phyloP scores from a whole-genome alignment of 2,329 filamentous ascomycete species.

The Stachybotrys chartarum region DNA sequence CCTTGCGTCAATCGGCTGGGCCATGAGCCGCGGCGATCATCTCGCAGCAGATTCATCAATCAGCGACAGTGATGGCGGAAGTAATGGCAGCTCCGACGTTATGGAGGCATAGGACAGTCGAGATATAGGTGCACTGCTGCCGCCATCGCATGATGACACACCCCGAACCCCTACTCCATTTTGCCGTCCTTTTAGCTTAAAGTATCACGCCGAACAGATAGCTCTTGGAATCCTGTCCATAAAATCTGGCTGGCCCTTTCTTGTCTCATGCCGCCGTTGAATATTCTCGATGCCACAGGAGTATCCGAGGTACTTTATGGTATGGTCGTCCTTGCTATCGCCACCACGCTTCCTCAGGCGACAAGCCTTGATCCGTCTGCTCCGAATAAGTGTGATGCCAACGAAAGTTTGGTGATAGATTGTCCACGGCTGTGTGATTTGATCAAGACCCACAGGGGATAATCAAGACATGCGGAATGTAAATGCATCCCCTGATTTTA shows the following conservation, averaged over 20 bases:
- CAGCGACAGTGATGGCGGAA: conserved; percentile 7
- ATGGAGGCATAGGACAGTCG: too few species aligned
- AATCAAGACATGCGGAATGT: too few species aligned
- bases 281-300: conserved; percentile 30
- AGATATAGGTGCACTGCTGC: too few species aligned
- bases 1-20: conserved; percentile 32
- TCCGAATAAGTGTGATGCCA: too few species aligned
- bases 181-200: neutral
- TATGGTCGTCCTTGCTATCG: conserved; percentile 39
- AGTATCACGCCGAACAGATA: conserved; percentile 24
- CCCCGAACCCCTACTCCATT: too few species aligned
- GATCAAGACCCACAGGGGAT: too few species aligned
- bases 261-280: conserved; percentile 37
- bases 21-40: conserved; percentile 35
- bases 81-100: too few species aligned
- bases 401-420: too few species aligned
- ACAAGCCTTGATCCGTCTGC: too few species aligned
- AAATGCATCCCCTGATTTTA: too few species aligned
- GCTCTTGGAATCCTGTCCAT: conserved; percentile 36
- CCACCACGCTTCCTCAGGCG: conserved; percentile 46
- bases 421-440: too few species aligned
- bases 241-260: conserved; percentile 39
- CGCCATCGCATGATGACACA: too few species aligned
- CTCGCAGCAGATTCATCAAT: conserved; percentile 31
- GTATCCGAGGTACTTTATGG: conserved; percentile 40